Conservation (phyloP, 306 rosid species). For the Arachis stenosperma region DNA sequence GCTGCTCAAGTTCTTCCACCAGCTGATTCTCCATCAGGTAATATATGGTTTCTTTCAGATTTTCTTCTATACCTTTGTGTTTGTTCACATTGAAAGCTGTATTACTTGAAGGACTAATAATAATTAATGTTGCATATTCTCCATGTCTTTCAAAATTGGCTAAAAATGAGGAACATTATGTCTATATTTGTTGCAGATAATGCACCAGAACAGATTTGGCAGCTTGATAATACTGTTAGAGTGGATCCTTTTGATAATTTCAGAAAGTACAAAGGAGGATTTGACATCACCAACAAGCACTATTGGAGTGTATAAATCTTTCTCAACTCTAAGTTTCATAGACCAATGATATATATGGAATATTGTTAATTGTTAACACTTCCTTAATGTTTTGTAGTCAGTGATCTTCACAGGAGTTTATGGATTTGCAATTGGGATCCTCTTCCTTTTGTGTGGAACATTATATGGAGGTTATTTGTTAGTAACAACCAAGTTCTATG, state of each 20-base stretch:
- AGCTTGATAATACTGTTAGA: constrained; percentile 58
- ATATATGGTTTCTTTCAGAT: constrained; percentile 15
- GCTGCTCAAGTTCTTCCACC: constrained; percentile 46
- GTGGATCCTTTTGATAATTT: constrained; percentile 68
- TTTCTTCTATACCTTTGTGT: constrained; percentile 12
- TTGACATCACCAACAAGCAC: constrained; percentile 77
- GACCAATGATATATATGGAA: neutral
- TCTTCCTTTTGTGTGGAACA: constrained; percentile 75
- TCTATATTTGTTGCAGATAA: constrained; percentile 42
- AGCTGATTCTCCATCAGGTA: constrained; percentile 46
- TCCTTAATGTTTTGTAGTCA: constrained; percentile 54
- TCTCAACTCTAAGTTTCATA: constrained; percentile 14
- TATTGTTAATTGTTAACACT: constrained; percentile 33
- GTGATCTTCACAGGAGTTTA: constrained; percentile 64
- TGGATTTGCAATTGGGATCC: constrained; percentile 71
- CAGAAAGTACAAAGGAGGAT: constrained; percentile 74
- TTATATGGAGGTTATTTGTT: constrained; percentile 48
- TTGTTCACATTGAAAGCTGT: neutral
- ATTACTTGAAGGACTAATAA: neutral
- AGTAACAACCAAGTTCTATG: constrained; percentile 30
- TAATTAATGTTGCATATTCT: neutral
- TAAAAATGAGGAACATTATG: constrained; percentile 34
- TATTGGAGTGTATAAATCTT: constrained; percentile 79
- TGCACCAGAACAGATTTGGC: constrained; percentile 39
- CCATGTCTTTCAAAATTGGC: neutral